Base-by-base conservation (phyloP, 331 rosid species). In the Telfairia occidentalis region DNA sequence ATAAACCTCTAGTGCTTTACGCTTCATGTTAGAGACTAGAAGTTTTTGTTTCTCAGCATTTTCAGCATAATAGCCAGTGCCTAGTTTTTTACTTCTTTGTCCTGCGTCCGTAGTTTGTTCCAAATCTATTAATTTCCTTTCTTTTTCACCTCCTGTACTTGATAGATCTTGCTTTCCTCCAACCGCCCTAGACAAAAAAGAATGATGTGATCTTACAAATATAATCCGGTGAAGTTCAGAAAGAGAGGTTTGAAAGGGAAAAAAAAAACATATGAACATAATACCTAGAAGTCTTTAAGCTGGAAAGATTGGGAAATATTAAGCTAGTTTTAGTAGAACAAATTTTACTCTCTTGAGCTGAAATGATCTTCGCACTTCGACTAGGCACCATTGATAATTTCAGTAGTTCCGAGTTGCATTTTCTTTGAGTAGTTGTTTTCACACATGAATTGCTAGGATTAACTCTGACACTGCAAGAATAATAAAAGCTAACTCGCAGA, bases 1-100 rank as follows among this genome's bases (percentile, higher is more conserved):
- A 28, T 83, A 71, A 69, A 94, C 97, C 92, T 90, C 93, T 32
- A 75, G 48, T 54, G 77, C 46, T 83, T 88, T 91, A 77, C 96
- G 84, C 88, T 91, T 91, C 88, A 85, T 75, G 73, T 75, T 76
- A 29, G 78, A 74, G 78, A 69, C 75, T 8, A 46, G 65, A 70
- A 78, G 72, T 79, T 65, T 82, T 77, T 78, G 82, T 69, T 78
- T 91, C 82, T 77, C 92, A 60, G 77, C 74, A 43, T 53, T 72
- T 40, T 45, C 90, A 57, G 65, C 63, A 61, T 15, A 73, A 80
- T 75, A 73, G 69, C 53, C 82, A 80, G 66, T 82, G 80, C 84
- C 82, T 30, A 81, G 63, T 67, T 83, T 79, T 74, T 76, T 67
- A 64, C 46, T 63, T 54, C 85, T 76, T 37, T 73, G 85, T 76